A percentile compares a stretch with the other conserved stretches of the same genome.
phyloP scores from a whole-genome alignment of 352 stramenopile species.

The Paralagenidium karlingii region DNA sequence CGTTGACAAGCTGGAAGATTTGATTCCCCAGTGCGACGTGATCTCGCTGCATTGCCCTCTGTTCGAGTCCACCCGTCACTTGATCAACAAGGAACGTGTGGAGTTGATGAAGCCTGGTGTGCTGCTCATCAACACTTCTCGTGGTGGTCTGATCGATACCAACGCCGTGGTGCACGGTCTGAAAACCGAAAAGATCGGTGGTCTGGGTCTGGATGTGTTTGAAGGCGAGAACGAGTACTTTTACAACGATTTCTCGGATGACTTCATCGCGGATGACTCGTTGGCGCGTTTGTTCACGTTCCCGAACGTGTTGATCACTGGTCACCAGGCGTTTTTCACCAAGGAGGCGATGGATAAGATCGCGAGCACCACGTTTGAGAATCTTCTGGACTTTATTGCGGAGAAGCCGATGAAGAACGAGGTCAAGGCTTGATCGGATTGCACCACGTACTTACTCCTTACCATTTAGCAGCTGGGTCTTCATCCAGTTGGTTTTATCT shows the following conservation, averaged over 20 bases:
- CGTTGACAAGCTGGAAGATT: conserved; percentile 34
- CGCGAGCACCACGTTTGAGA: conserved; percentile 53
- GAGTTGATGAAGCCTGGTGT: conserved; percentile 80
- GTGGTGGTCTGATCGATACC: conserved; percentile 80
- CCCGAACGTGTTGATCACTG: conserved; percentile 70
- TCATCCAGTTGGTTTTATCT: background rate
- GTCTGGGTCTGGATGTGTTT: conserved; percentile 84
- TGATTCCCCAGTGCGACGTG: conserved; percentile 63
- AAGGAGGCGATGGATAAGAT: conserved; percentile 66
- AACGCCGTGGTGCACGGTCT: conserved; percentile 66
- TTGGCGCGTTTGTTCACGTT: conserved; percentile 73
- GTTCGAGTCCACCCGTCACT: conserved; percentile 68
- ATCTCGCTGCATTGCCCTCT: conserved; percentile 83
- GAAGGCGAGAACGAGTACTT: conserved; percentile 67
- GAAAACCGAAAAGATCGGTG: conserved; percentile 61
- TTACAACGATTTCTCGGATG: conserved; percentile 58
- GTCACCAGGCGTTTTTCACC: conserved; percentile 73
- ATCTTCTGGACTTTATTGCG: conserved; percentile 43
- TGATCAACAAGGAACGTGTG: conserved; percentile 72
- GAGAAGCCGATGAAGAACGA: conserved; percentile 34
- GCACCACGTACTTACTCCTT: no score
- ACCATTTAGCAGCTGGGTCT: conserved; percentile 10
- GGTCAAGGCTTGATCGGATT: no score
- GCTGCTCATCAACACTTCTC: conserved; percentile 86
- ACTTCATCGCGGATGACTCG: conserved; percentile 49